These are phyloP conservation scores for Vararia minispora DNA, from an alignment of 768 basidiomycete species.

Conservation along the genomic window DNA sequence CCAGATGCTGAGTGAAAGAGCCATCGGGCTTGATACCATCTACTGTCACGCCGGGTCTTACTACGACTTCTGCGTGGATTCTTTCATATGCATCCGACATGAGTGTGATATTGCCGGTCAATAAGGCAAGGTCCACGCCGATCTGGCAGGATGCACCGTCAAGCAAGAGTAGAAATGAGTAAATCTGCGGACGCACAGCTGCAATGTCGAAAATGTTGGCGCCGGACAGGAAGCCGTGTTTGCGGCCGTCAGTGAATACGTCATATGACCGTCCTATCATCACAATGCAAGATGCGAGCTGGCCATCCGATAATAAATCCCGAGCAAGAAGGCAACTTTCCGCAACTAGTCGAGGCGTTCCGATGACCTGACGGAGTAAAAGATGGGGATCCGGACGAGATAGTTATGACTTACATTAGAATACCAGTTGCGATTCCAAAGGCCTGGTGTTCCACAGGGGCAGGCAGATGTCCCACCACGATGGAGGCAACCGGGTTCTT, in stretches of 20 bases:
- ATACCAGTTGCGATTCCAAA: conserved; percentile 14
- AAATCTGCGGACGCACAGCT: conserved; percentile 49
- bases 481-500: conserved; percentile 18
- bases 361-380: conserved; percentile 8
- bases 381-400: not conserved
- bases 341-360: conserved; percentile 9
- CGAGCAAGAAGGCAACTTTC: conserved; percentile 12
- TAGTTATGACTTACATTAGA: conserved; percentile 7
- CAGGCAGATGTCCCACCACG: conserved; percentile 16
- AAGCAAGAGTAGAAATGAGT: conserved; percentile 26
- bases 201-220: conserved; percentile 60
- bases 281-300: conserved; percentile 6
- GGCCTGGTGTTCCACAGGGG: conserved; percentile 20
- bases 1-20: conserved; percentile 40
- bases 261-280: conserved; percentile 11
- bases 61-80: conserved; percentile 40
- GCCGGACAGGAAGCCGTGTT: conserved; percentile 40
- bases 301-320: conserved; percentile 7
- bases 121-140: conserved; percentile 16
- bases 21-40: conserved; percentile 50
- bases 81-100: conserved; percentile 37
- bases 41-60: conserved; percentile 33
- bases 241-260: conserved; percentile 9
- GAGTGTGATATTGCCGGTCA: conserved; percentile 26
- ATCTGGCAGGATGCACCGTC: conserved; percentile 17